Base-by-base conservation (phyloP, 2,329 filamentous ascomycete species). In the Botrytis byssoidea region DNA sequence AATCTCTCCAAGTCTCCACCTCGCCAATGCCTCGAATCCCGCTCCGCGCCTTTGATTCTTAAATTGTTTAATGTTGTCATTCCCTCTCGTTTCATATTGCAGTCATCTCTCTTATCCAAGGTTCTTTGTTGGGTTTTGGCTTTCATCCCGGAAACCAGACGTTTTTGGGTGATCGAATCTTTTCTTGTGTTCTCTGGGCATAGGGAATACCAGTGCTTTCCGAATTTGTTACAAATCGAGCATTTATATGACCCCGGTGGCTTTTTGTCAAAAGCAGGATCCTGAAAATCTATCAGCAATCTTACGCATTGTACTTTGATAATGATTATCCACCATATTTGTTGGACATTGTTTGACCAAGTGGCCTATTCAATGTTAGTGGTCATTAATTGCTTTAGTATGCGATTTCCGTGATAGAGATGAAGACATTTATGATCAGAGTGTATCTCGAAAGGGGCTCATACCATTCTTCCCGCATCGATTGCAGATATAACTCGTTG, bases 331-430 rank as follows among this genome's bases (percentile, higher is more conserved):
- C 37, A 72, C 71, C n/a, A 85, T 61, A 74, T 83, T 84, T 3
- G 84, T 85, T 29, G 84, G 84, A 70, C 84, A 85, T 2, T 78
- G 48, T 69, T 82, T 77, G 29, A 84, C 76, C 74, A 76, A 80
- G 74, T 85, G 84, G 40, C 83, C 84, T 85, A 73, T 48, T 42
- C 18, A 25, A 22, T 46, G 61, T 75, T 57, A 77, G 72, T 68
- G 48, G 18, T 42, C 10, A 32, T 68, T 22, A 3, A 22, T 42
- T 42, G 35, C 48, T 68, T n/a, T 7, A n/a, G 20, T 14, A 40
- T 22, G 32, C 4, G 9, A 32, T 7, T 18, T 25, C 18, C 2
- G 18, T 32, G n/a, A 32, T 57, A 32, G 6, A n/a, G 66, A 57
- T 42, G n/a, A 42, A 57, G 32, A 57, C 6, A 44, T 32, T 40